Conservation (phyloP, 148 eudicot genomes). For the Fagopyrum homotropicum region DNA sequence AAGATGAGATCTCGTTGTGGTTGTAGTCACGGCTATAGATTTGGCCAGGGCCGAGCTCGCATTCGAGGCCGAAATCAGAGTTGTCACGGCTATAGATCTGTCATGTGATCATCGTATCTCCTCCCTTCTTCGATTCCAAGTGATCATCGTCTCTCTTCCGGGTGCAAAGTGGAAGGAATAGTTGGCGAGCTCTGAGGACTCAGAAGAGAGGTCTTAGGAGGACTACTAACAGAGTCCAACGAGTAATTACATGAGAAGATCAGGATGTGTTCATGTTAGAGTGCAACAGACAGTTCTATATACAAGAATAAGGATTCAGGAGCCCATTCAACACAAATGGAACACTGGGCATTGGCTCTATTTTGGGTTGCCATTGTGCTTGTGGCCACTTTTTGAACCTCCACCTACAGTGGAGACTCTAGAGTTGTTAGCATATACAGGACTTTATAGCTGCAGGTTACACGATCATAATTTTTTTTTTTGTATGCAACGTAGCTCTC, state of each 20-base stretch:
- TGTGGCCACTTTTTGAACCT: neutral
- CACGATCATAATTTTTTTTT: neutral
- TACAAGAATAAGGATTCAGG: neutral
- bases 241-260: no score
- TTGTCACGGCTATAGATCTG: constrained; percentile 23
- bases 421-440: neutral
- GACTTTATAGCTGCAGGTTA: neutral
- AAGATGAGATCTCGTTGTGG: neutral
- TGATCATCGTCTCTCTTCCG: neutral
- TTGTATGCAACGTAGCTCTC: no score
- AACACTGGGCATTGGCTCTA: neutral
- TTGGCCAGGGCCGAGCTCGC: constrained; percentile 63
- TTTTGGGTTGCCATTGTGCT: neutral
- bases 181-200: constrained; percentile 6
- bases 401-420: neutral
- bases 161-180: constrained; percentile 3
- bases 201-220: neutral
- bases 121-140: no score
- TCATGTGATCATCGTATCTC: no score
- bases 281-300: no score
- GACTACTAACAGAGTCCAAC: no score
- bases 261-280: no score
- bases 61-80: constrained; percentile 78
- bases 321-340: neutral
- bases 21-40: constrained; percentile 12